phyloP scores from a whole-genome alignment of 2,329 filamentous ascomycete species.

The Graphilbum ipis-grandicollis region DNA sequence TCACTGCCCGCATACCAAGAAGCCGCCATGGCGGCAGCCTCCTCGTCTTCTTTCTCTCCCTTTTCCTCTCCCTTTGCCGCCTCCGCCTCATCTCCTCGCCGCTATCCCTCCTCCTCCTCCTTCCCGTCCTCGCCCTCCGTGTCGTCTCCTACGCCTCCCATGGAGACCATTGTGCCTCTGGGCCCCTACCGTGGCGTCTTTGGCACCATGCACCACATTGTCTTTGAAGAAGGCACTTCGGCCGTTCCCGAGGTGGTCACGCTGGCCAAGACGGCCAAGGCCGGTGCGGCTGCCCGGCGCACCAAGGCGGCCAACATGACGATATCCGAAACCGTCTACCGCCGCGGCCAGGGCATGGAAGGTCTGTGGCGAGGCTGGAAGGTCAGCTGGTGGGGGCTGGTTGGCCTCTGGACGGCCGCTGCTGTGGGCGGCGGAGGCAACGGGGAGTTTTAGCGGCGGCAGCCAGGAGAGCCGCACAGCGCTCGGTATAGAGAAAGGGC shows the following conservation, averaged over 20 bases:
- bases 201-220: slow-evolving; percentile 82
- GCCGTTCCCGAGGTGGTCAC: slow-evolving; percentile 14
- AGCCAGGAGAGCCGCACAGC: too few species aligned
- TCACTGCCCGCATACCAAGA: not conserved
- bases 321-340: slow-evolving; percentile 25
- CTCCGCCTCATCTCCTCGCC: too few species aligned
- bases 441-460: slow-evolving; percentile 45
- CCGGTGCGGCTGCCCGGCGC: slow-evolving; percentile 7
- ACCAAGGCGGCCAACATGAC: slow-evolving; percentile 13
- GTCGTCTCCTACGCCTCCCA: not conserved
- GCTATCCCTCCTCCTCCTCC: too few species aligned
- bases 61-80: too few species aligned
- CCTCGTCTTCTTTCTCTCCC: too few species aligned
- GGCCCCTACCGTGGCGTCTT: slow-evolving; percentile 72
- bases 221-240: slow-evolving; percentile 61
- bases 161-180: slow-evolving; percentile 63
- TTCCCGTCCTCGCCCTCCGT: too few species aligned
- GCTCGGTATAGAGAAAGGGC: too few species aligned
- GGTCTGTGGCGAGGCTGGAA: slow-evolving; percentile 61
- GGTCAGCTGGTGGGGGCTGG: slow-evolving; percentile 60
- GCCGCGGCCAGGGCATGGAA: slow-evolving; percentile 48
- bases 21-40: not conserved
- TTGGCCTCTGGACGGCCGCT: slow-evolving; percentile 56
- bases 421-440: slow-evolving; percentile 44
- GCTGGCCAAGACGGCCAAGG: not conserved